Evolutionary conservation across 345 rosid species (phyloP), one percentile per base, ranked within the genome.

Genomic region (Carallia brachiata): DNA sequence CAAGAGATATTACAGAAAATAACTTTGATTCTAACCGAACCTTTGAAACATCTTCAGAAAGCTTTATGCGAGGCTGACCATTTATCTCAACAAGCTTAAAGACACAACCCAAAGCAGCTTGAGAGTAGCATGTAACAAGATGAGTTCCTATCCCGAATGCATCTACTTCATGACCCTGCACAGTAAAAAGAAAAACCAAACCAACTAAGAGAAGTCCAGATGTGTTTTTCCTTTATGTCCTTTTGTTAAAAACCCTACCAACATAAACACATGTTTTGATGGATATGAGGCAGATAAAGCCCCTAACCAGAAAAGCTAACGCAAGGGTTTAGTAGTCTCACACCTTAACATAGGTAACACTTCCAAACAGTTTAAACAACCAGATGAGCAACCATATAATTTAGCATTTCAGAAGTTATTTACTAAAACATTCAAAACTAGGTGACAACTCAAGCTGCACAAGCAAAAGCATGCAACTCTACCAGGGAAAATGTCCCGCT

Each of bases 41-140:
- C 98, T 92, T 95, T 30, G 99, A 81, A 77, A 95, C 93, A 78
- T 95, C 98, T 83, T 95, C 98, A n/a, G 99, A 95, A 27, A 95
- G 97, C 82, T 95, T 95, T 76, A 95, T 95, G 62, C 97, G 92
- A 69, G 98, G 99, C 80, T 92, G 92, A 68, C 75, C 78, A 54
- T 90, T 89, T 68, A 95, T 92, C 81, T 95, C 99, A 52, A 95
- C 99, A 59, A 95, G 97, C 85, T 95, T 92, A 85, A 95, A 95
- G 65, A 95, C 99, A 74, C 98, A 92, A 53, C 99, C 98, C 76
- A 95, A 68, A 39, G 99, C 99, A 19, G 98, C 89, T 82, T 95
- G 99, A 7, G 97, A 79, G 75, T 86, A 92, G 81, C 99, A 95
- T 67, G 98, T 92, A 62, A 95, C 99, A 68, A 95, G 82, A 80